These are phyloP conservation scores for Hydrangea macrophylla DNA, from an alignment of 148 eudicot genomes.

Conservation along the genomic window DNA sequence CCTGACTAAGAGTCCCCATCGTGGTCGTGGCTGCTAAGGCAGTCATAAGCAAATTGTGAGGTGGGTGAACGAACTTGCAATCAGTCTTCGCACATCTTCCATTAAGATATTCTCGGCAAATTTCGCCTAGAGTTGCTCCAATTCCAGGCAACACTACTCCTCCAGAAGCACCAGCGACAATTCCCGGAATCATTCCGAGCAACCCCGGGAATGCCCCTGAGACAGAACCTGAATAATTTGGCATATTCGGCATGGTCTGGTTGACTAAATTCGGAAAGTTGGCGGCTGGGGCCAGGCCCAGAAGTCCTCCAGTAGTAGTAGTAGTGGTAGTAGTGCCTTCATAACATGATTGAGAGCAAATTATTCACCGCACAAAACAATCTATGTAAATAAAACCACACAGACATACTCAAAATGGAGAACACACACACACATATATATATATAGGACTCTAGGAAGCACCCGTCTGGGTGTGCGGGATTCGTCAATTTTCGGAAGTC, in stretches of 20 bases:
- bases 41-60: constrained; percentile 75
- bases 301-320: constrained; percentile 72
- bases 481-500: no score
- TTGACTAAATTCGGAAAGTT: constrained; percentile 74
- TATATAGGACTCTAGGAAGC: no score
- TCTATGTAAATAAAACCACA: background rate
- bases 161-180: constrained; percentile 79
- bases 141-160: constrained; percentile 91
- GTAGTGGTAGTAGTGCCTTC: constrained; percentile 70
- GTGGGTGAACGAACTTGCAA: constrained; percentile 90
- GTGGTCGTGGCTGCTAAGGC: constrained; percentile 79
- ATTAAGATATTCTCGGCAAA: constrained; percentile 81
- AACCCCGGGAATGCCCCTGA: constrained; percentile 92
- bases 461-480: no score
- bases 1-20: constrained; percentile 90
- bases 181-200: constrained; percentile 92
- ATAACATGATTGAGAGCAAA: constrained; percentile 3
- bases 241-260: constrained; percentile 99
- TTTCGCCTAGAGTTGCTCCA: constrained; percentile 90
- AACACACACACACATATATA: no score
- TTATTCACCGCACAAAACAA: constrained; percentile 2
- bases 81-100: constrained; percentile 78
- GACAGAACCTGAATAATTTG: constrained; percentile 96
- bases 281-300: constrained; percentile 69
- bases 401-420: no score